A percentile compares a stretch with the other conserved stretches of the same genome.
phyloP scores from a whole-genome alignment of 306 rosid genomes.

The Glycine soja region DNA sequence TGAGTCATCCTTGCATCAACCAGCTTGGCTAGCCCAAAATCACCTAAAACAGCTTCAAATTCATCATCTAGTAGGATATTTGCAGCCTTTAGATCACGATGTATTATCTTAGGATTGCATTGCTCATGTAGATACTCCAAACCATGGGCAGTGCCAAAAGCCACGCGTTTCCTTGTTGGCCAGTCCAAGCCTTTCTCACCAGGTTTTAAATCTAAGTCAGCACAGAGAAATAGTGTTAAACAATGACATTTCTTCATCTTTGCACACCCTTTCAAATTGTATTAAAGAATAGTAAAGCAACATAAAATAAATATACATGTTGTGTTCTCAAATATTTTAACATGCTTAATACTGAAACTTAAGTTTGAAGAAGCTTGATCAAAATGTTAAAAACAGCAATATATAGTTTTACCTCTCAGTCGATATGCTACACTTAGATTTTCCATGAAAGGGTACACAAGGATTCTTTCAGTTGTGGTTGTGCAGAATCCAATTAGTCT shows the following conservation, averaged over 20 bases:
- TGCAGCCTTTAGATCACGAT: conserved; percentile 95
- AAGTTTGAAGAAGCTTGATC: conserved; percentile 2
- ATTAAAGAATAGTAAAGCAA: background rate
- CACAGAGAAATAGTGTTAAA: conserved; percentile 28
- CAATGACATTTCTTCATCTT: background rate
- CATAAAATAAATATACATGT: background rate
- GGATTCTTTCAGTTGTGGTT: conserved; percentile 84
- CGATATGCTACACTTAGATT: conserved; percentile 88
- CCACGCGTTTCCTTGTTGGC: conserved; percentile 59
- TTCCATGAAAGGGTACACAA: conserved; percentile 96
- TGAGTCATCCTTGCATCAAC: conserved; percentile 82
- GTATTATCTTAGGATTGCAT: conserved; percentile 90
- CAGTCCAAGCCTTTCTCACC: conserved; percentile 63
- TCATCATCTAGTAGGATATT: conserved; percentile 85
- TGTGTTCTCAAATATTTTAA: conserved; percentile 9
- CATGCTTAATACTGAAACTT: background rate
- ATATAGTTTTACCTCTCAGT: conserved; percentile 73
- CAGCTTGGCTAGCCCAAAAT: conserved; percentile 83
- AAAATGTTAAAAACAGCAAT: conserved; percentile 17
- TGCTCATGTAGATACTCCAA: conserved; percentile 92
- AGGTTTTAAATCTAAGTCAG: conserved; percentile 52
- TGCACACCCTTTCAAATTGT: background rate
- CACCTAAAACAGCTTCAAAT: conserved; percentile 94
- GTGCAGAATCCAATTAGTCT: conserved; percentile 84
- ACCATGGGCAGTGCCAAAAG: conserved; percentile 65